Evolutionary conservation across 257 asterid genomes (phyloP), one percentile per base, ranked within the genome.

Genomic region (Petunia axillaris): DNA sequence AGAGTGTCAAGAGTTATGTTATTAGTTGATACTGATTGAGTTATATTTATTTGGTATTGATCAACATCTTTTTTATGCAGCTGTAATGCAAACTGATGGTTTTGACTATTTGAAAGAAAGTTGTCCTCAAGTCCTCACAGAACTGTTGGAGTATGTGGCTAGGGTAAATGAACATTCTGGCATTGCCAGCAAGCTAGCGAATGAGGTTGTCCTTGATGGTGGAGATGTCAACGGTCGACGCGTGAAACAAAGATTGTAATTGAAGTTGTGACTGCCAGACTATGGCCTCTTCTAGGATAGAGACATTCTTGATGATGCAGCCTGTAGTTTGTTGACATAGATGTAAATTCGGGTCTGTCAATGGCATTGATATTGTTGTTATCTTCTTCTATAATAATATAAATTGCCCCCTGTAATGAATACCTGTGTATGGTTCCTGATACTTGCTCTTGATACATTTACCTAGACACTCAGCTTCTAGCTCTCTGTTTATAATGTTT

Each of bases 31-130:
- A 48, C 81, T 46, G 40, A 53, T 78, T 64, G 62, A 57, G 35
- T 37, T 78, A n/a, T 60, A 9, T 46, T 67, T 25, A 38, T 43
- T 64, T 3, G 50, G 77, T 46, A 60, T 78, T 73, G 16, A 64
- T 50, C 66, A 52, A 3, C n/a, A 71, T 77, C 79, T 67, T 36
- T 78, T 78, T 57, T 63, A 58, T 83, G 91, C 96, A 95, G 99
- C 99, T 82, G 99, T 95, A 48, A 94, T 95, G 99, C 98, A 96
- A 85, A 91, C 98, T 0, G 98, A 96, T 48, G 98, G 98, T 36
- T 96, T 92, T 64, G 97, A 89, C 53, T 94, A 96, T 89, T 83
- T 96, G 77, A 92, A 89, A 88, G 97, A 92, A 87, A 96, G 99
- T 85, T 96, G 99, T 75, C 97, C 98, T 9, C 62, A 65, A 39